Conservation (phyloP, 495 filamentous ascomycete species). For the Astrocystis sublimbata region DNA sequence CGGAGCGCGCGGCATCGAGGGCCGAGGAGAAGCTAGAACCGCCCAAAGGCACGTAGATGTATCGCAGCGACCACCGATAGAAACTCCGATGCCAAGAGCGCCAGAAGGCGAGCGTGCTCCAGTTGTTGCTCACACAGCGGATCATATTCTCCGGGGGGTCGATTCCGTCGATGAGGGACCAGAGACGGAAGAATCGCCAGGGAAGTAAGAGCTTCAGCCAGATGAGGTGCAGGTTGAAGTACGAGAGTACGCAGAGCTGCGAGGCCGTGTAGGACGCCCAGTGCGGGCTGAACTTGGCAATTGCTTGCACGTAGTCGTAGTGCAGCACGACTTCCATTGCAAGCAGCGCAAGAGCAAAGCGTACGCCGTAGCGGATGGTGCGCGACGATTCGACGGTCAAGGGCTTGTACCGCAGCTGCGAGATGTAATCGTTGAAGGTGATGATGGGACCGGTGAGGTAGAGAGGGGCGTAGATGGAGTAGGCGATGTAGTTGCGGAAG, state of each 20-base stretch:
- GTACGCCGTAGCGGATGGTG: constrained; percentile 75
- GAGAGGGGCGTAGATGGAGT: constrained; percentile 86
- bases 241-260: constrained; percentile 88
- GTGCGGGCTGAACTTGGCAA: constrained; percentile 72
- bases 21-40: constrained; percentile 55
- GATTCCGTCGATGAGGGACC: constrained; percentile 84
- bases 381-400: constrained; percentile 65
- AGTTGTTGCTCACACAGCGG: constrained; percentile 94
- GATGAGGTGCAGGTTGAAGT: constrained; percentile 95
- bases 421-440: constrained; percentile 98
- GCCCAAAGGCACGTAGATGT: constrained; percentile 91
- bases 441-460: constrained; percentile 92
- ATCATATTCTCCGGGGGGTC: constrained; percentile 99
- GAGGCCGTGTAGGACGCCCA: constrained; percentile 86
- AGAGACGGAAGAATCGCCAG: constrained; percentile 97
- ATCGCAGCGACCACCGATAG: constrained; percentile 91
- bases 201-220: constrained; percentile 97
- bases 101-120: constrained; percentile 91
- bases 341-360: constrained; percentile 80
- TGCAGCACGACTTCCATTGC: constrained; percentile 93
- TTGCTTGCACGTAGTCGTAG: constrained; percentile 91
- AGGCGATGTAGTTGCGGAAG: constrained; percentile 83
- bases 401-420: constrained; percentile 71
- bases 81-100: constrained; percentile 91
- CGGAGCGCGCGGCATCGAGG: constrained; percentile 41